phyloP scores from a whole-genome alignment of 2,329 filamentous ascomycete genomes.

The Penicillium sp. region DNA sequence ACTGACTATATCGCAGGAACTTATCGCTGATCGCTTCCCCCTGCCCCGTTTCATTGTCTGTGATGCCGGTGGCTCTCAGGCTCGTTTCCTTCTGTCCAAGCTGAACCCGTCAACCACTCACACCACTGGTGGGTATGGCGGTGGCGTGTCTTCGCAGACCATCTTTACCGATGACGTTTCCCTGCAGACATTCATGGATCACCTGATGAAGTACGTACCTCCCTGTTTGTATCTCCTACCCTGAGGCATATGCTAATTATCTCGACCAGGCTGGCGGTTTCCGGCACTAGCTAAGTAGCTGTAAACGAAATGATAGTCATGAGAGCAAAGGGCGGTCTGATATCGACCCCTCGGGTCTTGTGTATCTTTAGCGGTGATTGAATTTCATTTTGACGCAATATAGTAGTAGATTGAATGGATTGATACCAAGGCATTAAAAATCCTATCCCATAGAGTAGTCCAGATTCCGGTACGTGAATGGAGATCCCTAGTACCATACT shows the following conservation, averaged over 20 bases:
- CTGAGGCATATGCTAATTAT: conserved; percentile 29
- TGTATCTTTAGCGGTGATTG: conserved; percentile 50
- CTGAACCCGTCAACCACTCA: conserved; percentile 97
- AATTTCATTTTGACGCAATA: conserved; percentile 29
- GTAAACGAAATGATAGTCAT: conserved; percentile 36
- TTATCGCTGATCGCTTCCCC: conserved; percentile 97
- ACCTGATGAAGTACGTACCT: conserved; percentile 89
- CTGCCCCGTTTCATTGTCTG: conserved; percentile 98
- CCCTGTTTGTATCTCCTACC: not conserved
- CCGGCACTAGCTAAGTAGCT: conserved; percentile 54
- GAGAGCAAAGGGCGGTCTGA: conserved; percentile 38
- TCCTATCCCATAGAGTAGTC: not conserved
- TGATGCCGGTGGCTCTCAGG: conserved; percentile 96
- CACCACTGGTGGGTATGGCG: conserved; percentile 88
- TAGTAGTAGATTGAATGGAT: conserved; percentile 39
- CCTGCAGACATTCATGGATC: conserved; percentile 98
- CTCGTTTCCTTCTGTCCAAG: conserved; percentile 94
- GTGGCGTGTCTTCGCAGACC: conserved; percentile 88
- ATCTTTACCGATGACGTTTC: conserved; percentile 99
- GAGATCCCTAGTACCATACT: no score
- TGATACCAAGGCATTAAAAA: conserved; percentile 24
- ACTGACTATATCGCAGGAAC: conserved; percentile 63
- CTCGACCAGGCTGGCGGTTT: conserved; percentile 51
- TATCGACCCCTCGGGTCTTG: conserved; percentile 37
- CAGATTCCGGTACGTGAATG: no score